Evolutionary conservation across 441 rosid genomes (phyloP).

Genomic region (Syzygium malaccense): DNA sequence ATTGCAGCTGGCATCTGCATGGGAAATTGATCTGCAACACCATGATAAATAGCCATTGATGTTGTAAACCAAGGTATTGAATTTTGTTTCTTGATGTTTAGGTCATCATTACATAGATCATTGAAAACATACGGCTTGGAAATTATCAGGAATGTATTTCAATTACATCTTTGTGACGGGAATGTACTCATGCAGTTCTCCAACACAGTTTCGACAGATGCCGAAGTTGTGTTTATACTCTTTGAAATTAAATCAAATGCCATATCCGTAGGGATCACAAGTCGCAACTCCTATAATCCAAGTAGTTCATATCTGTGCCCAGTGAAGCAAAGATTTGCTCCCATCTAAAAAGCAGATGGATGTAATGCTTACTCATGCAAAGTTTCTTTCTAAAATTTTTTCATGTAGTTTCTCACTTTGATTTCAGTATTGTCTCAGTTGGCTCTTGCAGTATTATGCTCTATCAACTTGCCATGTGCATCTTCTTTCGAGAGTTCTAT

Average conservation of each 20-base stretch:
- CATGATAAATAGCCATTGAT: conserved; percentile 6
- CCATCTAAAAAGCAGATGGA: not conserved
- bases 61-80: not conserved
- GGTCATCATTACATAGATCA: not conserved
- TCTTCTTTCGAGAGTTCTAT: not conserved
- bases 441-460: not conserved
- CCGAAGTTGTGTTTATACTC: not conserved
- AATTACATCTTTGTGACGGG: not conserved
- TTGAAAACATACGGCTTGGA: not conserved
- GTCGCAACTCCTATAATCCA: not conserved
- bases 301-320: not conserved
- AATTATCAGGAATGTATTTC: not conserved
- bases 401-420: not conserved
- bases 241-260: not conserved
- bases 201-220: not conserved
- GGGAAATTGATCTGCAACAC: conserved; percentile 78
- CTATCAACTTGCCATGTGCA: not conserved
- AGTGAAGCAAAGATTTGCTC: not conserved
- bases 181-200: not conserved
- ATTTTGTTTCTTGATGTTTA: not conserved
- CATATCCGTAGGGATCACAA: not conserved
- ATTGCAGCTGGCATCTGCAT: conserved; percentile 82
- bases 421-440: not conserved
- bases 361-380: not conserved
- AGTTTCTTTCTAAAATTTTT: too few relatives aligned